Conservation (phyloP, 129 eudicot species). For the Pittosporum tobira region DNA sequence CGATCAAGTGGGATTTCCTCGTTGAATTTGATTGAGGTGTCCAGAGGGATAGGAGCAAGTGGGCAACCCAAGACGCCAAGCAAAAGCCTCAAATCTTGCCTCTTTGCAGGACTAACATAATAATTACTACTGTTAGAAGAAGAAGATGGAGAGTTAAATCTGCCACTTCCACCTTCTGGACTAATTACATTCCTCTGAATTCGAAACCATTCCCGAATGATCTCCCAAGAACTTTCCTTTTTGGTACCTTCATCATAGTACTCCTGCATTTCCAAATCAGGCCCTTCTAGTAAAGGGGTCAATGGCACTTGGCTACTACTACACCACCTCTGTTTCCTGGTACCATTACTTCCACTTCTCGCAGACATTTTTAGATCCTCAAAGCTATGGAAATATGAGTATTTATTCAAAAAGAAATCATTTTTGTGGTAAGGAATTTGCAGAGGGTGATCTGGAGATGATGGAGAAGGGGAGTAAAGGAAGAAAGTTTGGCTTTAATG, state of each 20-base stretch:
- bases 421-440: neutral
- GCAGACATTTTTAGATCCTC: constrained; percentile 10
- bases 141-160: constrained; percentile 6
- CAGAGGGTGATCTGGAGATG: neutral
- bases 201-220: constrained; percentile 37
- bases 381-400: neutral
- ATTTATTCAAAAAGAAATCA: neutral
- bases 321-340: constrained; percentile 28
- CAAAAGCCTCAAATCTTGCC: constrained; percentile 44
- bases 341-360: constrained; percentile 15
- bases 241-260: constrained; percentile 14
- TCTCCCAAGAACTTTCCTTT: constrained; percentile 45
- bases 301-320: constrained; percentile 32
- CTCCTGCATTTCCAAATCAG: constrained; percentile 30
- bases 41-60: constrained; percentile 57
- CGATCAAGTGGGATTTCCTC: constrained; percentile 10
- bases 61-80: constrained; percentile 71
- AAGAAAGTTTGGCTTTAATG: neutral
- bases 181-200: constrained; percentile 11
- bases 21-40: constrained; percentile 3
- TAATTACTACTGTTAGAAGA: neutral
- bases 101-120: constrained; percentile 18
- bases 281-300: constrained; percentile 54
- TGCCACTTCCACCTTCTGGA: constrained; percentile 4
- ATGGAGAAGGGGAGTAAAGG: constrained; percentile 9